These are phyloP conservation scores for Vitis hybrid DNA, from an alignment of 177 flowering plant species.

Conservation along the genomic window DNA sequence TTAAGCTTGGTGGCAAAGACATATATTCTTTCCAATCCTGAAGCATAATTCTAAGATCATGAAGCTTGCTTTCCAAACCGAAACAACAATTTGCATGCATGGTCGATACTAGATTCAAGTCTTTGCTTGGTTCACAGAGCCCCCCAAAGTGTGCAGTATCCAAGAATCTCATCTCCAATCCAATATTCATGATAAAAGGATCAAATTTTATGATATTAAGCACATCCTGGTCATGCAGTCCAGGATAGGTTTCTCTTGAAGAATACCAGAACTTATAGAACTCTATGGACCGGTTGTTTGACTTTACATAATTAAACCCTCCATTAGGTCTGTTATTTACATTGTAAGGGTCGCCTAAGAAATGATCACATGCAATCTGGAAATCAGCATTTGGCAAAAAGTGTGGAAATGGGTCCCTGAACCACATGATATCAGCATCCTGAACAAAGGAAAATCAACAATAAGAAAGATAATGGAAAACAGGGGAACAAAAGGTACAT, in stretches of 20 bases:
- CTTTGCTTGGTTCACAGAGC: constrained; percentile 34
- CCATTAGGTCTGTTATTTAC: constrained; percentile 27
- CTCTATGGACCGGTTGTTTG: constrained; percentile 26
- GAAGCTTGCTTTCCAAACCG: constrained; percentile 26
- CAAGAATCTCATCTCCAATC: constrained; percentile 26
- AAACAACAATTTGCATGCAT: constrained; percentile 36
- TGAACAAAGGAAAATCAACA: constrained; percentile 7
- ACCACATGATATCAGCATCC: constrained; percentile 43
- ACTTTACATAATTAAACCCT: constrained; percentile 28
- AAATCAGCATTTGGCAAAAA: constrained; percentile 30
- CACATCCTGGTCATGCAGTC: constrained; percentile 34
- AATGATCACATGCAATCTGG: constrained; percentile 39
- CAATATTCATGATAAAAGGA: constrained; percentile 15
- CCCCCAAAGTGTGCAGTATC: constrained; percentile 35
- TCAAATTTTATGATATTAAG: constrained; percentile 24
- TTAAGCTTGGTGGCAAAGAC: constrained; percentile 16
- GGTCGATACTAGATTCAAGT: constrained; percentile 29
- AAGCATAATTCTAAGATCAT: constrained; percentile 30
- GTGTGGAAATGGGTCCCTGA: constrained; percentile 32
- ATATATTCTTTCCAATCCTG: constrained; percentile 29
- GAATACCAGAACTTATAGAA: constrained; percentile 34
- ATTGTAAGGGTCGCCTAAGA: constrained; percentile 21
- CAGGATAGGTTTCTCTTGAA: constrained; percentile 24
- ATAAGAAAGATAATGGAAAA: background rate
- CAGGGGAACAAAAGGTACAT: background rate